Conservation (phyloP, 371 early-diverging fungal species). For the Lichtheimia ramosa region DNA sequence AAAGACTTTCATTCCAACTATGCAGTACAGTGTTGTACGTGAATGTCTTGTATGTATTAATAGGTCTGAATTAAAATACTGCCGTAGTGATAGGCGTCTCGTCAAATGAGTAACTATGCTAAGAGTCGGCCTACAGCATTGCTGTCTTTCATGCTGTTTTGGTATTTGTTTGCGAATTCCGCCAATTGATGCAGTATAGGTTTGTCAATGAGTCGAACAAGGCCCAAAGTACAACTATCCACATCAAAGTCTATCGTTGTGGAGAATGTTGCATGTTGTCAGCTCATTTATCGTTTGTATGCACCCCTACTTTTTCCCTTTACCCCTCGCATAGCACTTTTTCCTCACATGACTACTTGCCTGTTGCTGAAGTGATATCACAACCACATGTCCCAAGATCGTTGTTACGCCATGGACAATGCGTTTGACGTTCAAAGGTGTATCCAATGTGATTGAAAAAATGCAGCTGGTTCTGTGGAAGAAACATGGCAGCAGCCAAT, state of each 20-base stretch:
- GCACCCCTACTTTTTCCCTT: neutral
- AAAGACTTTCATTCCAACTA: too few relatives aligned
- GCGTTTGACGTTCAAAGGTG: conserved; percentile 57
- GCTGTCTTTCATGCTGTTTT: neutral
- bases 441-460: conserved; percentile 91
- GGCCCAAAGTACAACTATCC: conserved; percentile 27
- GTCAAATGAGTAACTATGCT: too few relatives aligned
- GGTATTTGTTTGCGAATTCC: conserved; percentile 1
- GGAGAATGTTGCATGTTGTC: neutral
- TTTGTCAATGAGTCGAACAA: conserved; percentile 24
- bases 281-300: neutral
- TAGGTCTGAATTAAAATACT: too few relatives aligned
- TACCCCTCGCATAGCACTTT: too few relatives aligned
- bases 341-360: too few relatives aligned
- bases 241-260: conserved; percentile 25
- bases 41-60: too few relatives aligned
- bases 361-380: conserved; percentile 19
- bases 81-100: too few relatives aligned
- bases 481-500: conserved; percentile 83
- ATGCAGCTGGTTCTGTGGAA: conserved; percentile 75
- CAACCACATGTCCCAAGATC: conserved; percentile 31
- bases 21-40: too few relatives aligned
- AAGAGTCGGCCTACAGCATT: too few relatives aligned
- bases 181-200: conserved; percentile 14
- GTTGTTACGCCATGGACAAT: conserved; percentile 33